Conservation (phyloP, 495 filamentous ascomycete genomes). For the Trichoderma parareesei region DNA sequence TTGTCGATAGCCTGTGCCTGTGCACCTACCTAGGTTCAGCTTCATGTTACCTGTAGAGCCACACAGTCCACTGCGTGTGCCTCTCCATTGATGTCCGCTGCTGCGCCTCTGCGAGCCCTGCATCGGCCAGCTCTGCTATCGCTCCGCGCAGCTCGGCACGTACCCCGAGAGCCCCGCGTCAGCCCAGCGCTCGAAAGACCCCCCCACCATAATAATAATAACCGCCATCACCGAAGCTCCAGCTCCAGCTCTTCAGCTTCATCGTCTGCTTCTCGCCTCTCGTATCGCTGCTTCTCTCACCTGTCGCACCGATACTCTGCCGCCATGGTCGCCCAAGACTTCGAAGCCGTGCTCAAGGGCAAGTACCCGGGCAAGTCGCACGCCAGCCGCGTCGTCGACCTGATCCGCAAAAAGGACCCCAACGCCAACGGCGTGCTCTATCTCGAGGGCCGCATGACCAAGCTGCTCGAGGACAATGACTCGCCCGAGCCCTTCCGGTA, state of each 20-base stretch:
- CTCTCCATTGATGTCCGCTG: not conserved
- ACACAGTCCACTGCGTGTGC: no score
- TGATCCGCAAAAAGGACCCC: conserved; percentile 54
- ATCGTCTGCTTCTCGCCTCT: not conserved
- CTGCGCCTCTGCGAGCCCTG: not conserved
- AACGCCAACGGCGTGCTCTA: conserved; percentile 64
- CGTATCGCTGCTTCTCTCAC: not conserved
- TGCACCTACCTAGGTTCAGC: no score
- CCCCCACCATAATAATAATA: conserved; percentile 3
- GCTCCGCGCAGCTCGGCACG: not conserved
- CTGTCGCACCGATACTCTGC: not conserved
- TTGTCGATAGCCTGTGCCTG: no score
- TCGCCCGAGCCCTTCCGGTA: conserved; percentile 70
- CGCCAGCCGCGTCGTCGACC: conserved; percentile 69
- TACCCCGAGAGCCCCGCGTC: conserved; percentile 1
- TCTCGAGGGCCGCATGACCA: conserved; percentile 75
- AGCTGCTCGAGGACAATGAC: conserved; percentile 75
- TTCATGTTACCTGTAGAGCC: no score
- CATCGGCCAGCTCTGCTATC: not conserved
- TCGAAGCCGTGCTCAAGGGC: conserved; percentile 39
- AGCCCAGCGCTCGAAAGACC: not conserved
- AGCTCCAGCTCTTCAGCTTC: not conserved
- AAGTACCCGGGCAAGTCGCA: conserved; percentile 97
- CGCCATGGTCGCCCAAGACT: conserved; percentile 17
- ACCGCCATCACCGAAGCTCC: not conserved